Evolutionary conservation across 2,329 filamentous ascomycete genomes (phyloP).

Genomic region (Sclerotinia minor): DNA sequence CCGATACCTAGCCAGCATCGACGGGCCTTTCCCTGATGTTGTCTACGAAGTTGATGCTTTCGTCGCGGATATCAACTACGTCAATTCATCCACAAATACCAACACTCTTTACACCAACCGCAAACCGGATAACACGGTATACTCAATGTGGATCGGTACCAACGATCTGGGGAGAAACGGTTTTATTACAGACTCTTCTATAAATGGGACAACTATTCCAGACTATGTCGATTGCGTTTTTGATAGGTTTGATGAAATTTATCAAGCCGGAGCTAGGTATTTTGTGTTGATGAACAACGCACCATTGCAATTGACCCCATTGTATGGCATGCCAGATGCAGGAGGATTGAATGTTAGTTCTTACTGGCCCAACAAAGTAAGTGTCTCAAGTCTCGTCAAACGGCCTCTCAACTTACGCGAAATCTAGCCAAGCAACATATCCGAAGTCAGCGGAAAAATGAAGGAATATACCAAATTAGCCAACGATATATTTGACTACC

Average conservation of each 20-base stretch:
- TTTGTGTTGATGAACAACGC: conserved; percentile 72
- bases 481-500: conserved; percentile 53
- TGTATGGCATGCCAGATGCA: conserved; percentile 56
- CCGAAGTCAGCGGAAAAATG: conserved; percentile 51
- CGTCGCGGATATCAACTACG: conserved; percentile 49
- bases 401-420: conserved; percentile 41
- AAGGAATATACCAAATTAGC: conserved; percentile 51
- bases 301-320: conserved; percentile 65
- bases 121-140: conserved; percentile 62
- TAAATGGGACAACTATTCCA: conserved; percentile 56
- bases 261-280: conserved; percentile 64
- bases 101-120: conserved; percentile 48
- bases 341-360: conserved; percentile 47
- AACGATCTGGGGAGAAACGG: conserved; percentile 71
- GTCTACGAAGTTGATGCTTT: conserved; percentile 61
- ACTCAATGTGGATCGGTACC: conserved; percentile 77
- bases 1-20: conserved; percentile 53
- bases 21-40: conserved; percentile 60
- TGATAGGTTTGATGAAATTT: conserved; percentile 60
- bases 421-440: conserved; percentile 48
- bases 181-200: conserved; percentile 66
- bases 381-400: neutral
- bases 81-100: conserved; percentile 38
- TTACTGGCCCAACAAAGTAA: conserved; percentile 48
- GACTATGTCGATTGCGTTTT: conserved; percentile 71